Conservation (phyloP, 768 basidiomycete genomes). For the Boletellus ananiceps region DNA sequence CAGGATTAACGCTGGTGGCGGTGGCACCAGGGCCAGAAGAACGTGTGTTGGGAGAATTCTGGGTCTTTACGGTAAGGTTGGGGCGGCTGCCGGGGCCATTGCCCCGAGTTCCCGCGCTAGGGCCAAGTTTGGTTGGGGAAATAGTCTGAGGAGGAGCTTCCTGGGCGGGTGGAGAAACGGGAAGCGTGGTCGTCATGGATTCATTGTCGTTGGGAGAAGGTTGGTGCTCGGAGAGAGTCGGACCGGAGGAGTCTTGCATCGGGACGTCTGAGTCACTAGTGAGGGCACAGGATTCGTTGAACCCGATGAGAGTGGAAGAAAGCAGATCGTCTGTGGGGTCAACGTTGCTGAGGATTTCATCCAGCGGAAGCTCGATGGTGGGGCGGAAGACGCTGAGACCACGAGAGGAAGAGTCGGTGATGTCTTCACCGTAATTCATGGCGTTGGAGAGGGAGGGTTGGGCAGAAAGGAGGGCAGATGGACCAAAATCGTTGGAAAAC, state of each 20-base stretch:
- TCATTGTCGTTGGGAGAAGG: conserved; percentile 9
- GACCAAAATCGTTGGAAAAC: conserved; percentile 73
- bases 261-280: conserved; percentile 18
- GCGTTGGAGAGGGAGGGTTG: conserved; percentile 61
- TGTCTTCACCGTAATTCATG: conserved; percentile 77
- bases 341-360: conserved; percentile 57
- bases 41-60: conserved; percentile 39
- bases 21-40: conserved; percentile 64
- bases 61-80: conserved; percentile 58
- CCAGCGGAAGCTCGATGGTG: conserved; percentile 83
- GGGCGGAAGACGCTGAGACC: conserved; percentile 64
- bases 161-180: conserved; percentile 39
- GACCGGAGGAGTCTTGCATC: conserved; percentile 25
- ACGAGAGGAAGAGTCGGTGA: conserved; percentile 45
- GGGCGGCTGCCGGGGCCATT: conserved; percentile 47
- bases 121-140: conserved; percentile 54
- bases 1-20: conserved; percentile 51
- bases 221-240: conserved; percentile 11
- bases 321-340: conserved; percentile 22
- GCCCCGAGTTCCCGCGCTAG: conserved; percentile 46
- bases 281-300: conserved; percentile 6
- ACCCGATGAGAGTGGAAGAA: conserved; percentile 1
- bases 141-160: conserved; percentile 47
- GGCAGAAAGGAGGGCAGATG: conserved; percentile 66
- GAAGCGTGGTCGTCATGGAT: conserved; percentile 17